Conservation (phyloP, 805 yeast genomes). For the Soucietia sequanensis region DNA sequence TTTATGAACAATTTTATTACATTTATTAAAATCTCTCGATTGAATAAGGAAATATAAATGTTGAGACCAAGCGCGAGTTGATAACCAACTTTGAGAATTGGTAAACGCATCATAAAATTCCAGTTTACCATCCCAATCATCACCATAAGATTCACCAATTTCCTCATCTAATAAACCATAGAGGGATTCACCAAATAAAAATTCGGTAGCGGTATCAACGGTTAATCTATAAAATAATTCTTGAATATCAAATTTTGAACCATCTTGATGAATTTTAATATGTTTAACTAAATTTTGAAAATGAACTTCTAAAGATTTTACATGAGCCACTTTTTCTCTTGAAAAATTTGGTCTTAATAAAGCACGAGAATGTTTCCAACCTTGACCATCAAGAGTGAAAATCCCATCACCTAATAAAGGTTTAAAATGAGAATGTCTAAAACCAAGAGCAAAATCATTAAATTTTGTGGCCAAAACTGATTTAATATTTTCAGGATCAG, state of each 20-base stretch:
- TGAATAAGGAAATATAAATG: conserved; percentile 23
- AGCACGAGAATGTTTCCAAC: conserved; percentile 40
- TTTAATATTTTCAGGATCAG: conserved; percentile 25
- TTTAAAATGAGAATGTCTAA: conserved; percentile 28
- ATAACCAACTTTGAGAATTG: conserved; percentile 29
- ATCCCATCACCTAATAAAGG: conserved; percentile 39
- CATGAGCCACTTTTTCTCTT: conserved; percentile 37
- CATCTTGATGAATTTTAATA: conserved; percentile 17
- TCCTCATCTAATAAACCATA: conserved; percentile 25
- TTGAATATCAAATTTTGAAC: conserved; percentile 30
- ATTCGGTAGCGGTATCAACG: conserved; percentile 41
- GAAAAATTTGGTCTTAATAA: conserved; percentile 40
- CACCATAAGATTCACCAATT: conserved; percentile 25
- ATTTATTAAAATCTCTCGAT: conserved; percentile 19
- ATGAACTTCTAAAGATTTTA: conserved; percentile 32
- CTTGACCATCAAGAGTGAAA: conserved; percentile 35
- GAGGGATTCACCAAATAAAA: conserved; percentile 39
- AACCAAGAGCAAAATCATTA: conserved; percentile 33
- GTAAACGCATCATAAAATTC: conserved; percentile 37
- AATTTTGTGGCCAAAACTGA: conserved; percentile 39
- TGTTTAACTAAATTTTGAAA: conserved; percentile 25
- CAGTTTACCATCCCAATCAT: conserved; percentile 26
- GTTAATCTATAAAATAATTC: conserved; percentile 34
- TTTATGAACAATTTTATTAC: conserved; percentile 24
- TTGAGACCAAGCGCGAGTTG: conserved; percentile 34